phyloP scores from a whole-genome alignment of 352 stramenopile genomes.

The Aphanomyces euteiches region DNA sequence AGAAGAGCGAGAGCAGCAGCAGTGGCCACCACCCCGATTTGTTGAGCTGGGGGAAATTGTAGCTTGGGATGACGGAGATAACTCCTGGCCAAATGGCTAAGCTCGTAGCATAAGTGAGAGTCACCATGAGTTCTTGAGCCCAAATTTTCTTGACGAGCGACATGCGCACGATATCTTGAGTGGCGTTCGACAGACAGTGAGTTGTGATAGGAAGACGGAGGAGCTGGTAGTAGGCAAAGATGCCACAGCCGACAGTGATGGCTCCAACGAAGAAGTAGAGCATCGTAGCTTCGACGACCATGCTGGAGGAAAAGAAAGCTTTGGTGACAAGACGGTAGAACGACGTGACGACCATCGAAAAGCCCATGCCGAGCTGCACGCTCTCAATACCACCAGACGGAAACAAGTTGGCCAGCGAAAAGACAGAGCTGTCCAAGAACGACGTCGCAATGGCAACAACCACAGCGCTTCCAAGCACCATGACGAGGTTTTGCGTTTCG shows the following conservation, averaged over 20 bases:
- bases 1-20: not conserved
- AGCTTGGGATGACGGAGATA: constrained; percentile 4
- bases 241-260: not conserved
- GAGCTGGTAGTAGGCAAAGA: not conserved
- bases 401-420: constrained; percentile 72
- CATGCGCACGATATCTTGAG: constrained; percentile 9
- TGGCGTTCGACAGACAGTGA: not conserved
- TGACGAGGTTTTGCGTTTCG: constrained; percentile 58
- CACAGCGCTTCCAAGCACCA: constrained; percentile 60
- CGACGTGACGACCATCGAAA: constrained; percentile 78
- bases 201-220: not conserved
- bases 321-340: constrained; percentile 80
- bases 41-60: not conserved
- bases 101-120: not conserved
- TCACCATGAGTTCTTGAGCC: constrained; percentile 4
- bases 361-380: constrained; percentile 73
- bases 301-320: constrained; percentile 27
- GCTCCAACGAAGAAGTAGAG: not conserved
- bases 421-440: constrained; percentile 79
- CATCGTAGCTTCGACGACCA: constrained; percentile 10
- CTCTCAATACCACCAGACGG: constrained; percentile 67
- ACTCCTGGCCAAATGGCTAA: not conserved
- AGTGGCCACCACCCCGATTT: constrained; percentile 6
- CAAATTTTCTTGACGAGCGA: not conserved
- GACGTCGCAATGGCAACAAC: constrained; percentile 61